Base-by-base conservation (phyloP, 176 grass and related monocot genomes). In the Aegilops bicornis region DNA sequence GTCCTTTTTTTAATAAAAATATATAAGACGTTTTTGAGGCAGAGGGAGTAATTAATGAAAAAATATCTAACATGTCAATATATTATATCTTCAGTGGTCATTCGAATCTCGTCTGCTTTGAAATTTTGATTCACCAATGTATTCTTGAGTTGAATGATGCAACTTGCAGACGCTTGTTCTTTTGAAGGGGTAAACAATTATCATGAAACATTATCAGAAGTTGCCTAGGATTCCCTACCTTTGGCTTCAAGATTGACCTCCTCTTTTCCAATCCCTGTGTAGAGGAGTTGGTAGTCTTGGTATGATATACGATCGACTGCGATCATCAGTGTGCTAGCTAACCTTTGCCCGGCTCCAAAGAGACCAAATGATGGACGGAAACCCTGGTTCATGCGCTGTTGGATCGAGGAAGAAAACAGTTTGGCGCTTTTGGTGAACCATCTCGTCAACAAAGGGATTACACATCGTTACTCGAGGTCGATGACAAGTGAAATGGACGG, bases 381-480 rank as follows among this genome's bases (percentile, higher is more conserved):
- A 64, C 64, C 64, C 64, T 70, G 16, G 25, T 25, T 40, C 24
- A 35, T 15, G 40, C 2, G 20, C 67, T 40, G 67, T 9, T 24
- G 24, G 6, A 32, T 17, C 13, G 69, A 59, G 27, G 42, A 31
- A 0, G 23, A 29, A 72, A 43, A 24, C 6, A 2, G 23, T 15
- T 8, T 56, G 15, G 30, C 33, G 23, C 68, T 85, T 32, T 14
- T 19, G 11, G 58, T 69, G 61, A 35, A 65, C 73, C 77, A 59
- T 68, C 77, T 37, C 24, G 17, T 77, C 48, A 72, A 52, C 72
- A 69, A 24, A 82, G 33, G 6, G 82, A 58, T 54, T 36, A 37
- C 59, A 45, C 50, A 39, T 56, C 71, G 61, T 80, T 64, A 33
- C 68, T 86, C 59, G 33, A 85, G 69, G 81, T 76, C 77, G 76